Evolutionary conservation across 225 moss, liverwort and hornwort species (phyloP).

Genomic region (Neckera pumila): DNA sequence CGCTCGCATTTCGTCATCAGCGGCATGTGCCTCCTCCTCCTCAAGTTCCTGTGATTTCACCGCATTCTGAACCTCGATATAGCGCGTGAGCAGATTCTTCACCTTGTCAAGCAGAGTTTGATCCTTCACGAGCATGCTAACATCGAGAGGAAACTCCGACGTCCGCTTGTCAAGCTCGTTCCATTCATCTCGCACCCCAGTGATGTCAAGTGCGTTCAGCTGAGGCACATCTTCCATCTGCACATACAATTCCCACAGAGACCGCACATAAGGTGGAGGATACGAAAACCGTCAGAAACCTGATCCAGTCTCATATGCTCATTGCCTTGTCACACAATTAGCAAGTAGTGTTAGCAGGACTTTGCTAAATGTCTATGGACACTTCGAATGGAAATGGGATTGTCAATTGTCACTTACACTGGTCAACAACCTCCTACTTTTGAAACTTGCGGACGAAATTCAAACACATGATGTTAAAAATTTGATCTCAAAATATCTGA

Average conservation of each 20-base stretch:
- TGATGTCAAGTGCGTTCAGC: slow-evolving; percentile 54
- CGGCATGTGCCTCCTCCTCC: slow-evolving; percentile 2
- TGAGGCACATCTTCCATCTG: slow-evolving; percentile 89
- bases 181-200: slow-evolving; percentile 76
- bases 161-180: slow-evolving; percentile 66
- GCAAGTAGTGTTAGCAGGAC: neutral
- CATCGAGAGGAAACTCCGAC: slow-evolving; percentile 59
- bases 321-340: neutral
- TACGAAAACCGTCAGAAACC: neutral
- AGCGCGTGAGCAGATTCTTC: slow-evolving; percentile 73
- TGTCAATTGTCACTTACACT: neutral
- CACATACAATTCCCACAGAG: neutral
- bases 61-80: slow-evolving; percentile 43
- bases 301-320: neutral
- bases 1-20: neutral
- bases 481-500: neutral
- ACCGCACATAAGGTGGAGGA: neutral
- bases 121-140: slow-evolving; percentile 86
- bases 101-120: slow-evolving; percentile 79
- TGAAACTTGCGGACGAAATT: neutral
- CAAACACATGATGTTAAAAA: neutral
- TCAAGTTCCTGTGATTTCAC: slow-evolving; percentile 14
- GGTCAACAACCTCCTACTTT: neutral
- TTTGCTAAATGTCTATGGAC: neutral
- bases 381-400: neutral